Conservation (phyloP, 78 protist species). For the Diacronema lutheri region DNA sequence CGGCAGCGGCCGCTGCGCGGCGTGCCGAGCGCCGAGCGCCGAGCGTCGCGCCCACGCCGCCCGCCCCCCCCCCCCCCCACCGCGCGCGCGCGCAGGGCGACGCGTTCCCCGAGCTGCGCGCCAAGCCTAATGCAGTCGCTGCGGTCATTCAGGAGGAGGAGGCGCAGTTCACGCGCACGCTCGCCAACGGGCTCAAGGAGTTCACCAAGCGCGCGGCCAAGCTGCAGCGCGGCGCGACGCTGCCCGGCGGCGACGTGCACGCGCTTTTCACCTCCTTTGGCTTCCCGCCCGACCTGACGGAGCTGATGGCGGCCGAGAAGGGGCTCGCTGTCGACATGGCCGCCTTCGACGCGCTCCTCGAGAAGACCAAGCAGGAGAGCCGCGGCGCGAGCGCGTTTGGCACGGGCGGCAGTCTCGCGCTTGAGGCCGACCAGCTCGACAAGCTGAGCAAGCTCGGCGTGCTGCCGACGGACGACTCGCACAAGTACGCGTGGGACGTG, state of each 20-base stretch:
- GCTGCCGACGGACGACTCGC: constrained; percentile 77
- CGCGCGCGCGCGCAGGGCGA: too few species aligned
- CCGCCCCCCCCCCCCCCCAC: too few species aligned
- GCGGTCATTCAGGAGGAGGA: constrained; percentile 80
- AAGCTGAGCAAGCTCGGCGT: constrained; percentile 22
- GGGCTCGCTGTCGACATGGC: constrained; percentile 71
- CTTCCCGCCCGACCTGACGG: constrained; percentile 92
- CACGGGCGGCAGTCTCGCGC: neutral
- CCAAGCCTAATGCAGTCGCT: neutral
- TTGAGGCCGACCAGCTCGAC: constrained; percentile 51
- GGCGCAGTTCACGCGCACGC: constrained; percentile 65
- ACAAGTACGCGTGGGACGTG: constrained; percentile 59
- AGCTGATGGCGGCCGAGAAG: constrained; percentile 89
- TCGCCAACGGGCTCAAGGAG: constrained; percentile 52
- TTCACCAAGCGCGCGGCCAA: constrained; percentile 25
- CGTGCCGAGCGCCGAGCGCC: too few species aligned
- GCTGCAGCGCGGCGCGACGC: neutral
- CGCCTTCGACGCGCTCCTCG: constrained; percentile 54
- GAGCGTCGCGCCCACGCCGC: too few species aligned
- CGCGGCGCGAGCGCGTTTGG: neutral
- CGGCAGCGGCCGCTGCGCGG: too few species aligned
- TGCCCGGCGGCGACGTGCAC: constrained; percentile 69
- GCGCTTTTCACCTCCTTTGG: constrained; percentile 89
- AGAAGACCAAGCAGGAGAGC: constrained; percentile 31
- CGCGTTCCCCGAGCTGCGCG: constrained; percentile 79